A percentile compares a stretch with the other conserved stretches of the same genome.
These are phyloP conservation scores for Tetrapisispora taiwanensis DNA, from an alignment of 805 yeast genomes.

Conservation along the genomic window DNA sequence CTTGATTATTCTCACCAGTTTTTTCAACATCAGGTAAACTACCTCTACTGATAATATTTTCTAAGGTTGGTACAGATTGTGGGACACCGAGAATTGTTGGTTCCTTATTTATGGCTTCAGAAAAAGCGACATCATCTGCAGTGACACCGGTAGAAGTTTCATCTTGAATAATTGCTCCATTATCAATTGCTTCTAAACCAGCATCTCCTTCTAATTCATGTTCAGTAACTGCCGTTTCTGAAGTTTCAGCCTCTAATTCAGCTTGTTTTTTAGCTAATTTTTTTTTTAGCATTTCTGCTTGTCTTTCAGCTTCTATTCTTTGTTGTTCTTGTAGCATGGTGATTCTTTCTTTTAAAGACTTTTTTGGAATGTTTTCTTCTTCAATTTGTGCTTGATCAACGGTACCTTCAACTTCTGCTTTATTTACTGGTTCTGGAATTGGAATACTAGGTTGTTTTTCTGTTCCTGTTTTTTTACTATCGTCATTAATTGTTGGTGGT, in stretches of 20 bases:
- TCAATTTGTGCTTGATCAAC: conserved; percentile 24
- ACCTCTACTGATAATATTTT: neutral
- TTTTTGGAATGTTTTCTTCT: conserved; percentile 56
- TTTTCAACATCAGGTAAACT: neutral
- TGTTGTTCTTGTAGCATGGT: conserved; percentile 74
- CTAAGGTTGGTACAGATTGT: neutral
- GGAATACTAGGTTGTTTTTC: conserved; percentile 8
- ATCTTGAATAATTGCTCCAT: neutral
- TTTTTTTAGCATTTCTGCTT: conserved; percentile 46
- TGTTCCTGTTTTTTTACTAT: neutral
- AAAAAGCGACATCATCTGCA: no score
- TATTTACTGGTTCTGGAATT: conserved; percentile 17
- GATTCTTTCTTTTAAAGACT: conserved; percentile 81
- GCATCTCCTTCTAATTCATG: no score
- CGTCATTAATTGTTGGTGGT: conserved; percentile 21
- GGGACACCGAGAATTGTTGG: neutral
- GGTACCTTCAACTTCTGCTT: conserved; percentile 12
- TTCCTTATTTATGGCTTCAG: neutral
- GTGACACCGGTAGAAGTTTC: no score
- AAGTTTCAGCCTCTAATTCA: neutral
- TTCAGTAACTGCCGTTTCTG: neutral
- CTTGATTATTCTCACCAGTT: conserved; percentile 16
- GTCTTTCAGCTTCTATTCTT: conserved; percentile 67
- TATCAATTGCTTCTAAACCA: neutral
- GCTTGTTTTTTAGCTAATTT: conserved; percentile 35